Conservation (phyloP, 176 grass and related monocot species). For the Eragrostis curvula region DNA sequence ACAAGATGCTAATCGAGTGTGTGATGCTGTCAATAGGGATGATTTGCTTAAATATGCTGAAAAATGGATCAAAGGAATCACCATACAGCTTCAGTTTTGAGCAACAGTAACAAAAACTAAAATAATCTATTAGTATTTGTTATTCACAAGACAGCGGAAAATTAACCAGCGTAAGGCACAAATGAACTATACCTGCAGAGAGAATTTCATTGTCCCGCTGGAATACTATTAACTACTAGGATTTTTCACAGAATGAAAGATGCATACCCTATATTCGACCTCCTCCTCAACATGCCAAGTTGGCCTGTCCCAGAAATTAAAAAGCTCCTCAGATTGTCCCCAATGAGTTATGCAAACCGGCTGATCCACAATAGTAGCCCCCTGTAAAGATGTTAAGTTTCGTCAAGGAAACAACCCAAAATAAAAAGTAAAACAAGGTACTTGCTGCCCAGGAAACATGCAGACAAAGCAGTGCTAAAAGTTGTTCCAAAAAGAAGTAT, state of each 20-base stretch:
- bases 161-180: not conserved
- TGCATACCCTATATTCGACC: constrained; percentile 62
- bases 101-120: not conserved
- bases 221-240: not conserved
- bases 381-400: constrained; percentile 47
- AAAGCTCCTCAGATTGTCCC: constrained; percentile 68
- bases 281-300: constrained; percentile 69
- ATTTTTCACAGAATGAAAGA: not conserved
- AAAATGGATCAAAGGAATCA: not conserved
- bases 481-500: constrained; percentile 8
- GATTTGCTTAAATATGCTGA: not conserved
- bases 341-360: constrained; percentile 81
- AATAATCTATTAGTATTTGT: not conserved
- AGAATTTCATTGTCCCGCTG: not conserved
- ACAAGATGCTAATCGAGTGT: not conserved
- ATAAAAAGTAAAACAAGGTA: not conserved
- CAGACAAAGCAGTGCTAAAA: constrained; percentile 5
- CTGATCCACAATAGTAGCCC: constrained; percentile 97
- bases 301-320: constrained; percentile 78
- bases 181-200: not conserved
- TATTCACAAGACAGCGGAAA: not conserved
- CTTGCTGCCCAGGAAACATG: not conserved
- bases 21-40: not conserved
- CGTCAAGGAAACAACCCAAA: not conserved
- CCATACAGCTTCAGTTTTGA: not conserved